Evolutionary conservation across 164 flowering plant species (phyloP).

Genomic region (Magnolia sinica): DNA sequence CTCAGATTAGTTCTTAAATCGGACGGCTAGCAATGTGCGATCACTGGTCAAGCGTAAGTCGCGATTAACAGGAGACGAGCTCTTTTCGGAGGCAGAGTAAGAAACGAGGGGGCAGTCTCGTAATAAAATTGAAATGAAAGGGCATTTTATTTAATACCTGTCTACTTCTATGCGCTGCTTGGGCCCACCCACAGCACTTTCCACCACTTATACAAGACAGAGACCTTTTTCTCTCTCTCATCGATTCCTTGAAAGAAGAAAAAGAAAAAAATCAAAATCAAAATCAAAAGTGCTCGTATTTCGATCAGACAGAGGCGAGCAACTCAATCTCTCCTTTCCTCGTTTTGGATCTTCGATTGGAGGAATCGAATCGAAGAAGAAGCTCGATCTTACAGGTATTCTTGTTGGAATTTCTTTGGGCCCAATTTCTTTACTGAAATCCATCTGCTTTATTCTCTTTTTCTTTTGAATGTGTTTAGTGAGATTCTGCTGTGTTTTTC

Average conservation of each 20-base stretch:
- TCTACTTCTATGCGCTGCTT: background rate
- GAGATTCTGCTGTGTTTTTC: background rate
- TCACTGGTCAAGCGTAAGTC: background rate
- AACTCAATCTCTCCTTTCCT: background rate
- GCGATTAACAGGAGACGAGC: background rate
- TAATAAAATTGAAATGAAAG: background rate
- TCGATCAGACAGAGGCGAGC: background rate
- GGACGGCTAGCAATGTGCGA: no score
- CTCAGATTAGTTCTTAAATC: no score
- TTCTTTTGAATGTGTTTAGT: background rate
- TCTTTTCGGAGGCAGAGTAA: background rate
- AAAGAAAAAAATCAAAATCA: background rate
- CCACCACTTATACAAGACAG: background rate
- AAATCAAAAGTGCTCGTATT: background rate
- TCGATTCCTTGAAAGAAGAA: background rate
- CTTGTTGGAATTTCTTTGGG: background rate
- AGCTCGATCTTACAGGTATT: background rate
- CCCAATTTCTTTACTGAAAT: background rate
- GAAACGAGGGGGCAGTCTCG: background rate
- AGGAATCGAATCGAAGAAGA: constrained; percentile 1
- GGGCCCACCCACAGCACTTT: background rate
- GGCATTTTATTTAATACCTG: background rate
- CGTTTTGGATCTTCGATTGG: background rate
- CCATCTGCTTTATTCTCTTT: background rate
- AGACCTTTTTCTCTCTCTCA: constrained; percentile 2